phyloP scores from a whole-genome alignment of 2,329 filamentous ascomycete genomes.

The Pochonia chlamydosporia region DNA sequence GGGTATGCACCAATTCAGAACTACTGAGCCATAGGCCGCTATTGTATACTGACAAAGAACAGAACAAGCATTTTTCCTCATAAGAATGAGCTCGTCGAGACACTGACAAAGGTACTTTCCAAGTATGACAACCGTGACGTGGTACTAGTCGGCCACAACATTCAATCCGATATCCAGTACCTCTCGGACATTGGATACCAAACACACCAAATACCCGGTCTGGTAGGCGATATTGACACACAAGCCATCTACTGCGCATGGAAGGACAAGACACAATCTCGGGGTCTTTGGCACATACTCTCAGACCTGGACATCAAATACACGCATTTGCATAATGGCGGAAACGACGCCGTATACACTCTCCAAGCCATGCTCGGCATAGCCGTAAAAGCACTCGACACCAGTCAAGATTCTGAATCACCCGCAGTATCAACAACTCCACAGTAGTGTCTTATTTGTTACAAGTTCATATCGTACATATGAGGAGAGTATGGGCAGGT shows the following conservation, averaged over 20 bases:
- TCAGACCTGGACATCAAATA: constrained; percentile 55
- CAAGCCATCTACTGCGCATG: constrained; percentile 62
- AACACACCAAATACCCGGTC: constrained; percentile 39
- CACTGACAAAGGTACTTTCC: constrained; percentile 31
- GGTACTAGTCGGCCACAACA: constrained; percentile 74
- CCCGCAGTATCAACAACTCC: background rate
- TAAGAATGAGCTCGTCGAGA: constrained; percentile 24
- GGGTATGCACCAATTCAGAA: constrained; percentile 53
- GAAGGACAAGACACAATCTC: constrained; percentile 43
- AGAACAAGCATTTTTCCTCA: constrained; percentile 38
- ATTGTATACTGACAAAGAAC: constrained; percentile 10
- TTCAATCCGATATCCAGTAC: constrained; percentile 61
- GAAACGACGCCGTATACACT: constrained; percentile 81
- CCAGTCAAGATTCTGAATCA: background rate
- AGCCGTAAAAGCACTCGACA: constrained; percentile 17
- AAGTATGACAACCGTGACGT: constrained; percentile 42
- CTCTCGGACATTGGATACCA: constrained; percentile 61
- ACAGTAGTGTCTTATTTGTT: background rate
- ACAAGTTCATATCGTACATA: background rate
- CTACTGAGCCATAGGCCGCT: too few species aligned
- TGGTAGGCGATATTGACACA: constrained; percentile 68
- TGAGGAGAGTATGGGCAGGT: constrained; percentile 6
- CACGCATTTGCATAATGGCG: constrained; percentile 74
- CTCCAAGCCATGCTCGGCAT: constrained; percentile 62
- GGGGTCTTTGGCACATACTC: constrained; percentile 57